Base-by-base conservation (phyloP, 441 rosid genomes). In the Arabidopsis lyrata region DNA sequence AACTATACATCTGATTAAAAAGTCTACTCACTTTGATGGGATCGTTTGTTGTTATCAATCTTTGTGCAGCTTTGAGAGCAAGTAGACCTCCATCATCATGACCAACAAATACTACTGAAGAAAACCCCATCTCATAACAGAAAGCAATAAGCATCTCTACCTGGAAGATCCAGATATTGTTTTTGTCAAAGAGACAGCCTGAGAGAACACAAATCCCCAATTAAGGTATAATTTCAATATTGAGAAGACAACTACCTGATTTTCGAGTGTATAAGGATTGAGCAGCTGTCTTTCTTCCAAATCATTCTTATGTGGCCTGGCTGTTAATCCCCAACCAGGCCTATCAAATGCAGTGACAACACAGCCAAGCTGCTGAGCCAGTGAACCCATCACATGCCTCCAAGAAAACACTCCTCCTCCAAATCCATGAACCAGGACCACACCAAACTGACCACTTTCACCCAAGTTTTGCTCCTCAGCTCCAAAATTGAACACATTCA, bases 361-460 rank as follows among this genome's bases (percentile, higher is more conserved):
- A 74, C 96, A 90, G 48, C 95, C 89, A 50, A 87, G 87, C 81
- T 91, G 96, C 58, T 83, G 80, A 66, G 97, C 85, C 52, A 94
- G 85, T 66, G 77, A 72, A 50, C 87, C 90, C 96, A 94, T 94
- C 72, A 94, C 90, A 85, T 90, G 96, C 83, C 99, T 87, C 99
- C 99, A 94, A 52, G 95, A 86, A 83, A 94, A 94, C 77, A 94
- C 88, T 54, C 99, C 98, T 73, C 98, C 99, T 13, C 99, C 99
- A 75, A 91, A 94, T 57, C 99, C 99, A 86, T 94, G 99, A 61
- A 94, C 86, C 74, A 94, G 68, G 56, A 94, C 84, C 57, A 91
- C 79, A 63, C 98, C 97, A 64, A 87, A 85, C 70, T 81, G 90
- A 59, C 87, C 79, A 58, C 73, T 81, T 77, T 72, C 90, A 58